phyloP scores from a whole-genome alignment of 225 moss, liverwort and hornwort genomes.

The Bryum argenteum region DNA sequence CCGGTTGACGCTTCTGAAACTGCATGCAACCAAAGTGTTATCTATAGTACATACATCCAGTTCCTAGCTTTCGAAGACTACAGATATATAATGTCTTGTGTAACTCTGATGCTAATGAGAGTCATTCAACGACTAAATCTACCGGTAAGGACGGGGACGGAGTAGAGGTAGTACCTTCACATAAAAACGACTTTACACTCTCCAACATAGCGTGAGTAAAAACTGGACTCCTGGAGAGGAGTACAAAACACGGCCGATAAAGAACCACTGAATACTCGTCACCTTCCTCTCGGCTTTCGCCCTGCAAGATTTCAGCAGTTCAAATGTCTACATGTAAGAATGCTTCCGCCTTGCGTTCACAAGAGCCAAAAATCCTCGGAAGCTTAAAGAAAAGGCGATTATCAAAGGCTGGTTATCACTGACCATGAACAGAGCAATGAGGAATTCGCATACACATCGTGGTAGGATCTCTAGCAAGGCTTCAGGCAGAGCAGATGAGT shows the following conservation, averaged over 20 bases:
- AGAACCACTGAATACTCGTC: conserved; percentile 40
- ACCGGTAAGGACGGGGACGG: not conserved
- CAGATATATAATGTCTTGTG: conserved; percentile 3
- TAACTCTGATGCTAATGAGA: not conserved
- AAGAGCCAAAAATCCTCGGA: not conserved
- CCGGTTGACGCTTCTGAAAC: conserved; percentile 34
- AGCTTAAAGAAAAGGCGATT: conserved; percentile 6
- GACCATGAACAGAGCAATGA: conserved; percentile 60
- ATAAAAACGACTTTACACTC: conserved; percentile 46
- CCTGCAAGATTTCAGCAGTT: conserved; percentile 37
- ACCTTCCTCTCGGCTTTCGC: conserved; percentile 34
- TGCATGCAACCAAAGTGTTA: conserved; percentile 28
- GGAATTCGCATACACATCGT: conserved; percentile 62
- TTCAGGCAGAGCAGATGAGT: conserved; percentile 60
- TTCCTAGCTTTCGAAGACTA: not conserved
- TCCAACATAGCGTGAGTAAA: conserved; percentile 52
- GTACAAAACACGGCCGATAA: conserved; percentile 63
- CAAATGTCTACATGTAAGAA: conserved; percentile 4
- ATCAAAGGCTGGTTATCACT: conserved; percentile 17
- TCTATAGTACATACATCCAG: too few relatives aligned
- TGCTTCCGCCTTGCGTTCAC: conserved; percentile 2
- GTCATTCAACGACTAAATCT: too few relatives aligned
- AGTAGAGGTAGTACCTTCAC: conserved; percentile 51
- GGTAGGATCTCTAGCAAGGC: conserved; percentile 57
- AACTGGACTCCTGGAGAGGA: conserved; percentile 57